Conservation (phyloP, 257 asterid genomes). For the Solanum microdontum region DNA sequence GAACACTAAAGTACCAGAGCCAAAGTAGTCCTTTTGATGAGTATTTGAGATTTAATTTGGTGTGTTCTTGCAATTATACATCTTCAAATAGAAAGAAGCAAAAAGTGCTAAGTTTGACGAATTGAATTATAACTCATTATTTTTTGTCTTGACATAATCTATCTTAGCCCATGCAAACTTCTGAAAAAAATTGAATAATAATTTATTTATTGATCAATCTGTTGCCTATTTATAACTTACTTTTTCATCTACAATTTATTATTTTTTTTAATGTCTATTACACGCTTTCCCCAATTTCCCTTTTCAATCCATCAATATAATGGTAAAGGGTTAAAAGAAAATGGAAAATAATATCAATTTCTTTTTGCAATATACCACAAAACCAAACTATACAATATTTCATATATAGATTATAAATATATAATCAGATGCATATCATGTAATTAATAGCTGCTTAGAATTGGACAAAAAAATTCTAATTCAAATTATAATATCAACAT, state of each 20-base stretch:
- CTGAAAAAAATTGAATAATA: too few species aligned
- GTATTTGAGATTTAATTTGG: background rate
- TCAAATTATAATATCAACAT: background rate
- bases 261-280: background rate
- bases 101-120: too few species aligned
- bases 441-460: background rate
- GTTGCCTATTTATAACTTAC: background rate
- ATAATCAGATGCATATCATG: background rate
- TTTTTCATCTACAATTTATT: background rate
- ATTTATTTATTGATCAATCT: too few species aligned
- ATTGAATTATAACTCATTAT: too few species aligned
- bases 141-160: too few species aligned
- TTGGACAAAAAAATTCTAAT: background rate
- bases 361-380: background rate
- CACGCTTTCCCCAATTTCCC: background rate
- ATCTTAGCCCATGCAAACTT: background rate
- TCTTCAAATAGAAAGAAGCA: too few species aligned
- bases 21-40: background rate
- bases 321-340: background rate
- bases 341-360: background rate
- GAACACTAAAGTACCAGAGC: background rate
- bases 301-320: background rate
- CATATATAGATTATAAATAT: background rate
- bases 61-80: background rate
- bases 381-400: background rate